Base-by-base conservation (phyloP, 2,329 filamentous ascomycete species). In the Botrytis porri region DNA sequence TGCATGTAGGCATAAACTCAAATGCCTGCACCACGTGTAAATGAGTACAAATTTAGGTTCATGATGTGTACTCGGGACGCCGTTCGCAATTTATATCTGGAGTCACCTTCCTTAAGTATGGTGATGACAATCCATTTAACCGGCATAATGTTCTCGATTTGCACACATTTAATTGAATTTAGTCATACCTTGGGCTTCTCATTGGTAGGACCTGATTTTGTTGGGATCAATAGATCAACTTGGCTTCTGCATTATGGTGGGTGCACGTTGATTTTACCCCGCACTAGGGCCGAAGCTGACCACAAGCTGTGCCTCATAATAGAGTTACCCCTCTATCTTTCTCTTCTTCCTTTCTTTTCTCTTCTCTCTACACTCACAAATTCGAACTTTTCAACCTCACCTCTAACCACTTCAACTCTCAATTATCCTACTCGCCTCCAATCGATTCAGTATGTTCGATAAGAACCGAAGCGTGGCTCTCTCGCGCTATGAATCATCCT, bases 401-500 rank as follows among this genome's bases (percentile, higher is more conserved):
- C 32, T 20, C 10, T 12, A 20, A 10, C 14, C 12, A 10, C 62
- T 9, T 51, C 35, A 10, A n/a, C 43, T n/a, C 29, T 35, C 43
- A 51, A 37, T n/a, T 51, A 37, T 51, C 18, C 1, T 18, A 16
- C 43, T 16, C 45, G 25, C 77, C 79, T 75, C 83, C 83, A 43
- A 37, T 61, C 67, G 37, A 70, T 45, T 59, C 39, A 70, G 67
- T 70, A 70, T 70, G 67, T 70, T 70, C 54, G 41, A 70, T 43
- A 59, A n/a, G 67, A 71, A 65, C 32, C 71, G 60, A 71, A 73
- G 65, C 63, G 39, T 71, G n/a, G 59, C 29, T 48, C 60, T 75
- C 70, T 73, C 72, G 45, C 74, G 74, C 74, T 72, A 75, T 74
- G 77, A 73, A 77, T 73, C 48, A 69, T 75, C 73, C 62, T 74